Base-by-base conservation (phyloP, 2,329 filamentous ascomycete species). In the Alternaria gansuensis region DNA sequence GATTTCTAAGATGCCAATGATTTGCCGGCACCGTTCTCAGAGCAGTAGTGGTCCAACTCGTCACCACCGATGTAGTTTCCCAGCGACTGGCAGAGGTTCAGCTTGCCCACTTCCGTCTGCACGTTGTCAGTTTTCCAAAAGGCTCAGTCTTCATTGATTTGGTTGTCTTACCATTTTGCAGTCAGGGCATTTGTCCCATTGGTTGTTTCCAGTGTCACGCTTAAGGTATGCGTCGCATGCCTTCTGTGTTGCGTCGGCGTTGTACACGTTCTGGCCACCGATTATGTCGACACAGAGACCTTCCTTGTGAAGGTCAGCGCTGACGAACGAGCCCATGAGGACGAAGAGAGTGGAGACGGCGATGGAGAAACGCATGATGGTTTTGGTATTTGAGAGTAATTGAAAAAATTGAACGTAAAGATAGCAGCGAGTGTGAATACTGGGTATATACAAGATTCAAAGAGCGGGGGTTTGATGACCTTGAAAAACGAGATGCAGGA, bases 111-210 rank as follows among this genome's bases (percentile, higher is more conserved):
- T n/a, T 60, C 44, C 26, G 31, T 62, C 66, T 70, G 43, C 9
- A 23, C 13, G 4, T 5, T 37, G 26, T 65, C 24, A 63, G 57
- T 23, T 14, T 39, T 39, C 23, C 4, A 9, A 13, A 24, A 24
- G 29, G 5, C 34, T 48, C 6, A 8, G 21, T 53, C 3, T 10
- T 14, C n/a, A 7, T 4, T 31, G 28, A 34, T 23, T 23, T 21
- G 14, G n/a, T 9, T 8, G 3, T 45, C 59, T 64, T 60, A 69
- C 71, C 54, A 71, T 65, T 3, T 43, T 49, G 56, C 72, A 75
- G 46, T 75, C 72, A 5, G 71, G 68, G 54, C 72, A 75, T 2
- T 50, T 51, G 48, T 74, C 66, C 71, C 71, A 74, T 21, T 66
- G 62, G 33, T 73, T 44, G 36, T 31, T 14, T 28, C 72, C 72